Base-by-base conservation (phyloP, 2,329 filamentous ascomycete species). In the Chrysoporthe deuterocubensis region DNA sequence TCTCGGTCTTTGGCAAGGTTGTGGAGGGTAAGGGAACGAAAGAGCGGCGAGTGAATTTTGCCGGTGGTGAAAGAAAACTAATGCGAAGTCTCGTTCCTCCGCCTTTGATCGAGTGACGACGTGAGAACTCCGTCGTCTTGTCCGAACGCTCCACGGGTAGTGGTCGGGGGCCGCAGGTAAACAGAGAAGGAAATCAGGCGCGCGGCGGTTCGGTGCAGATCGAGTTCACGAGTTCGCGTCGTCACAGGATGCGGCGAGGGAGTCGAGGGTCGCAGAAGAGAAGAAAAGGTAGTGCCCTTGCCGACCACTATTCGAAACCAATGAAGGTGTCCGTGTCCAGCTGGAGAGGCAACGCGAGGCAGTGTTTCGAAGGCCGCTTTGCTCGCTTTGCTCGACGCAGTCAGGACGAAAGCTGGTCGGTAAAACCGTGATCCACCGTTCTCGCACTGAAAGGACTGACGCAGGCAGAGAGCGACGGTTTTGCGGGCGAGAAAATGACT, bases 31-130 rank as follows among this genome's bases (percentile, higher is more conserved):
- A 86, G 81, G 77, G 87, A 85, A 78, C 90, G 82, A 78, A 91
- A 90, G 74, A 91, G 85, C 81, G 88, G 88, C 72, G 89, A 92
- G 89, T 91, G 89, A 89, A 89, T 84, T 77, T 89, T 90, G 85
- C 77, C 87, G 86, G 80, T 80, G 74, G 77, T 75, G 72, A 72
- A 48, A 65, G 62, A 18, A 46, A 26, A n/a, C 40, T 37, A 34
- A 54, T 18, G 56, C 52, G 26, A 6, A 1, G 40, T 43, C 50
- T 13, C 1, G 18, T 44, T 42, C 48, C n/a, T 43, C 6, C n/a
- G 18, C 43, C 43, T 37, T 6, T 48, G 44, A n/a, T n/a, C n/a
- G 7, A 21, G 62, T 62, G 43, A n/a, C 44, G 60, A 40, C 16
- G n/a, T 26, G 43, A 32, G 26, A 32, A 32, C 50, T 21, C 32